These are phyloP conservation scores for Hymenoscyphus salicellus DNA, from an alignment of 2,329 filamentous ascomycete species.

Conservation along the genomic window DNA sequence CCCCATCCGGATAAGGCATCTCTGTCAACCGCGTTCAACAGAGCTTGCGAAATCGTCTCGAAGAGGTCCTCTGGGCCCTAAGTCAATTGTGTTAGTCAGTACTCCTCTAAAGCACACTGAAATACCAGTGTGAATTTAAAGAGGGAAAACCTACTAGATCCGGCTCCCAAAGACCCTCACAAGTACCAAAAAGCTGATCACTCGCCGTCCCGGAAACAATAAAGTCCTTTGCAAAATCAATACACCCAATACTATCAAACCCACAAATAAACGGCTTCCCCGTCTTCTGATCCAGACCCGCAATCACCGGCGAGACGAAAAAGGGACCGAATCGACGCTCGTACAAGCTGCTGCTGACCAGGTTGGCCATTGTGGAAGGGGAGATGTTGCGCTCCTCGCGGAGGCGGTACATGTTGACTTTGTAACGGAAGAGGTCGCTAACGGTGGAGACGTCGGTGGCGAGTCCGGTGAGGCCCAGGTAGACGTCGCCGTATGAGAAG, in stretches of 20 bases:
- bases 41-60: slow-evolving; percentile 94
- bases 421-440: slow-evolving; percentile 96
- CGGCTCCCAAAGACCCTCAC: slow-evolving; percentile 96
- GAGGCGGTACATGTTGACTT: slow-evolving; percentile 99
- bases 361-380: slow-evolving; percentile 91
- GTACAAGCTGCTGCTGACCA: slow-evolving; percentile 87
- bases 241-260: slow-evolving; percentile 98
- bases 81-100: slow-evolving; percentile 11
- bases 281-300: slow-evolving; percentile 90
- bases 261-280: slow-evolving; percentile 97
- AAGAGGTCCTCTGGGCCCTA: slow-evolving; percentile 91
- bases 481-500: slow-evolving; percentile 94
- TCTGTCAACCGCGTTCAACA: slow-evolving; percentile 93
- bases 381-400: slow-evolving; percentile 96
- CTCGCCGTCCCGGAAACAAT: slow-evolving; percentile 95
- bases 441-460: slow-evolving; percentile 95
- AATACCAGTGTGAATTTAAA: neutral
- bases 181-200: slow-evolving; percentile 98
- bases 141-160: slow-evolving; percentile 65
- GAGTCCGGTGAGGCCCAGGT: slow-evolving; percentile 91
- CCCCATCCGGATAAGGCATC: slow-evolving; percentile 98
- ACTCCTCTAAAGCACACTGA: too few relatives aligned
- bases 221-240: slow-evolving; percentile 99
- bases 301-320: slow-evolving; percentile 93
- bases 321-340: slow-evolving; percentile 94